These are phyloP conservation scores for Penicillium corylophilum DNA, from an alignment of 2,329 filamentous ascomycete genomes.

Conservation along the genomic window DNA sequence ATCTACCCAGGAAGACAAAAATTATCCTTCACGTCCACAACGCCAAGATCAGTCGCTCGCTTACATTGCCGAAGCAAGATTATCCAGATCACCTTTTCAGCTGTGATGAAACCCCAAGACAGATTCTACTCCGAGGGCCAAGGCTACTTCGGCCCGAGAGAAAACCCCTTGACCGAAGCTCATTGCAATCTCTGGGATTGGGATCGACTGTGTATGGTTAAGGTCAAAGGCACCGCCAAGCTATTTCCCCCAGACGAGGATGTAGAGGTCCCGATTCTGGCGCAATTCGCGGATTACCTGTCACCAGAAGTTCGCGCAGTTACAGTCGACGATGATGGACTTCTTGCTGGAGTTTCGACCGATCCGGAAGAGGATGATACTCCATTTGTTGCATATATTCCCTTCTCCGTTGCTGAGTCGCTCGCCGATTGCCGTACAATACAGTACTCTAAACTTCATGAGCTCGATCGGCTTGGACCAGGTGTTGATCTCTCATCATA, in stretches of 20 bases:
- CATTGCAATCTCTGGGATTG: constrained; percentile 25
- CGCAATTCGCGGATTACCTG: constrained; percentile 18
- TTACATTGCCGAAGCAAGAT: too few relatives aligned
- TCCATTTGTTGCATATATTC: constrained; percentile 18
- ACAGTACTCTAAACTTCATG: constrained; percentile 15
- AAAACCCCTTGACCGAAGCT: constrained; percentile 20
- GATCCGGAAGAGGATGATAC: constrained; percentile 20
- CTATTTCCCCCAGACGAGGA: constrained; percentile 22
- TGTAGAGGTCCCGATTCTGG: constrained; percentile 13
- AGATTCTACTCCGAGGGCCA: constrained; percentile 18
- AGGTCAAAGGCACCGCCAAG: constrained; percentile 24
- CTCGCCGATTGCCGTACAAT: constrained; percentile 15
- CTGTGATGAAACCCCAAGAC: constrained; percentile 2
- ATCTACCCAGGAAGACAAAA: too few relatives aligned
- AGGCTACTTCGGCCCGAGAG: constrained; percentile 15
- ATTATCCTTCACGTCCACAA: too few relatives aligned
- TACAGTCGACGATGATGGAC: constrained; percentile 19
- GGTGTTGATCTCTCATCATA: constrained; percentile 16
- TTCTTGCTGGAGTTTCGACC: constrained; percentile 21
- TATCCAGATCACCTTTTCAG: too few relatives aligned
- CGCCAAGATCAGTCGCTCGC: too few relatives aligned
- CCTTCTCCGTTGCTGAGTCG: constrained; percentile 11
- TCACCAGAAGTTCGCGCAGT: constrained; percentile 19
- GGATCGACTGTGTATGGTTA: constrained; percentile 22
- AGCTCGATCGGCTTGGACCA: constrained; percentile 19